These are phyloP conservation scores for Nannizziopsis arthrosporioides DNA, from an alignment of 2,329 filamentous ascomycete genomes.

Conservation along the genomic window DNA sequence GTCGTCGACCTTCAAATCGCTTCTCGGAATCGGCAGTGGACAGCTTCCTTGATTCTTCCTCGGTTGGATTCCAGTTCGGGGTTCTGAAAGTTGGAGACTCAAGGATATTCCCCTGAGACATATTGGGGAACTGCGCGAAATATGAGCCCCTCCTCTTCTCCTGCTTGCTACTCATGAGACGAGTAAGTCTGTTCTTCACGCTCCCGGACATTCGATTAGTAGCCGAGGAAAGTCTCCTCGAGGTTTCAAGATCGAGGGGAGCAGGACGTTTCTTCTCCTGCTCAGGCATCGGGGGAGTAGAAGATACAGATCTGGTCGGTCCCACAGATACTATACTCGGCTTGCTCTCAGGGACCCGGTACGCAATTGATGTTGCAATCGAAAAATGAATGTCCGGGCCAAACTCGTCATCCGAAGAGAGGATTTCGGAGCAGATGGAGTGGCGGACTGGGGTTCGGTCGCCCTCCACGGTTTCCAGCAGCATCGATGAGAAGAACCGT, in stretches of 20 bases:
- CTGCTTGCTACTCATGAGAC: constrained; percentile 9
- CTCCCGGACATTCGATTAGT: constrained; percentile 1
- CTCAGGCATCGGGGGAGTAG: constrained; percentile 4
- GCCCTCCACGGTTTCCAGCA: constrained; percentile 9
- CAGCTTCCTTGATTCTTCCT: neutral
- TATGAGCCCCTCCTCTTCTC: constrained; percentile 10
- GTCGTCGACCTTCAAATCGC: neutral
- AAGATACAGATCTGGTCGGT: constrained; percentile 2
- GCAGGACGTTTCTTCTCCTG: constrained; percentile 10
- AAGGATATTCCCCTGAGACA: constrained; percentile 4
- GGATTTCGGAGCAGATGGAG: constrained; percentile 14
- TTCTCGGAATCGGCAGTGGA: constrained; percentile 3
- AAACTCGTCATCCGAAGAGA: constrained; percentile 15
- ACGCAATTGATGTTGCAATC: constrained; percentile 15
- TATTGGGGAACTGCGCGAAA: constrained; percentile 1
- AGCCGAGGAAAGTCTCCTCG: neutral
- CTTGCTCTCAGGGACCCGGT: constrained; percentile 13
- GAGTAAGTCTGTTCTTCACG: constrained; percentile 10
- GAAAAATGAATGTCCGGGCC: constrained; percentile 12
- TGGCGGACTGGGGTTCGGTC: constrained; percentile 7
- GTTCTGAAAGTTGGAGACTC: constrained; percentile 6
- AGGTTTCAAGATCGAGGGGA: constrained; percentile 3
- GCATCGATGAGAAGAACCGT: constrained; percentile 6
- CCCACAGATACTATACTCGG: constrained; percentile 16
- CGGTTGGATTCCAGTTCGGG: constrained; percentile 7